phyloP scores from a whole-genome alignment of 2,329 filamentous ascomycete genomes.

The Fusarium metavorans region DNA sequence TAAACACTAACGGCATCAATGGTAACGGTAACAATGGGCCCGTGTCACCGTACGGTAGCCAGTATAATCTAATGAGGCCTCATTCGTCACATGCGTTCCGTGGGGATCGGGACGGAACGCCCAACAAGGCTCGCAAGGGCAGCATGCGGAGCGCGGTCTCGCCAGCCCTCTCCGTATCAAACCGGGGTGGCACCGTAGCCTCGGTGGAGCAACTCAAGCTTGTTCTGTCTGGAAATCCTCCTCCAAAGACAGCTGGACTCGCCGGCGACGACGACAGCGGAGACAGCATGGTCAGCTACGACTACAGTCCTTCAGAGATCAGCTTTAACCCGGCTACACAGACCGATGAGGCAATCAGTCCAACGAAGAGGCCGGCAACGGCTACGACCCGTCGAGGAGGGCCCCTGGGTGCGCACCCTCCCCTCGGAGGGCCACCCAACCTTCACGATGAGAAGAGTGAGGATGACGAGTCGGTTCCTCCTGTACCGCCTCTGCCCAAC shows the following conservation, averaged over 20 bases:
- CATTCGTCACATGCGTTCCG: constrained; percentile 57
- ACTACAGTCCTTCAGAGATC: constrained; percentile 74
- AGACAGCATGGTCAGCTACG: constrained; percentile 79
- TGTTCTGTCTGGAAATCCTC: constrained; percentile 65
- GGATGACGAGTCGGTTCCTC: constrained; percentile 60
- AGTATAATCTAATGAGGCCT: constrained; percentile 61
- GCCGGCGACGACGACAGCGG: constrained; percentile 63
- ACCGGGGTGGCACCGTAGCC: constrained; percentile 62
- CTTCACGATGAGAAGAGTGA: constrained; percentile 48
- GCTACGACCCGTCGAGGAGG: constrained; percentile 50
- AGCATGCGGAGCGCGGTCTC: constrained; percentile 66
- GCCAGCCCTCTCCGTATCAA: constrained; percentile 56
- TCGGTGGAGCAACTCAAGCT: constrained; percentile 74
- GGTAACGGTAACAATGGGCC: constrained; percentile 52
- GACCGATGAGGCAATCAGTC: constrained; percentile 48
- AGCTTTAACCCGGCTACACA: constrained; percentile 64
- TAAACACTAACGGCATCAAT: constrained; percentile 60
- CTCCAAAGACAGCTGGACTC: constrained; percentile 53
- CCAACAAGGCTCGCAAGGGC: constrained; percentile 62
- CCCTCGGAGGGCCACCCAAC: constrained; percentile 45
- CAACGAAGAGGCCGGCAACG: constrained; percentile 51
- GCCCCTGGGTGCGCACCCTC: constrained; percentile 59
- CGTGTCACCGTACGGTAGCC: constrained; percentile 62
- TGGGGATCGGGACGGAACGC: constrained; percentile 47
- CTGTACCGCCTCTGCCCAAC: constrained; percentile 67